phyloP scores from a whole-genome alignment of 2,329 filamentous ascomycete genomes.

The Scedosporium minutisporum region DNA sequence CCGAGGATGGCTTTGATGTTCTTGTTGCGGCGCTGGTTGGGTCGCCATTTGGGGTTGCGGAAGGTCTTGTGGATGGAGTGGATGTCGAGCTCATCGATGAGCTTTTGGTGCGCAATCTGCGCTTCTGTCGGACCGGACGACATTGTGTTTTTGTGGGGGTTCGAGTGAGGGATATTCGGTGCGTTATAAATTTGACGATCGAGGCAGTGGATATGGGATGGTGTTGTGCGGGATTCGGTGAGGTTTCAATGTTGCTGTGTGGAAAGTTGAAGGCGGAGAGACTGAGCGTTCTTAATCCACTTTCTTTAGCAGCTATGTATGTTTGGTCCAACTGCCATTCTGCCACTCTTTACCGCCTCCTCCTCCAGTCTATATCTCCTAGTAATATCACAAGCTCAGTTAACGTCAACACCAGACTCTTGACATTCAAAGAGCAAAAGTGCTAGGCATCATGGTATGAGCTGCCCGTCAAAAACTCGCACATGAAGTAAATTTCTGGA shows the following conservation, averaged over 20 bases:
- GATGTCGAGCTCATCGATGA: conserved; percentile 88
- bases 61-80: conserved; percentile 79
- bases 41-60: conserved; percentile 83
- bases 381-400: not conserved
- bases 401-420: not conserved
- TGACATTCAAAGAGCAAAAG: not conserved
- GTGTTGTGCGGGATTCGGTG: too few species aligned
- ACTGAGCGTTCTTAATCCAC: too few species aligned
- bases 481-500: not conserved
- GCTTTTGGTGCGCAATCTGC: conserved; percentile 70
- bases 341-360: conserved; percentile 10
- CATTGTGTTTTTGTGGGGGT: conserved; percentile 26
- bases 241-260: not conserved
- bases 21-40: conserved; percentile 93
- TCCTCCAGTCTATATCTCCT: not conserved
- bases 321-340: not conserved
- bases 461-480: not conserved
- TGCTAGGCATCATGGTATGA: conserved; percentile 3
- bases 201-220: too few species aligned
- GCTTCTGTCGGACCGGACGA: conserved; percentile 56
- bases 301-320: not conserved
- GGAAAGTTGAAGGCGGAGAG: not conserved
- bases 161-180: not conserved
- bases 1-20: conserved; percentile 95
- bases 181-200: too few species aligned